phyloP scores from a whole-genome alignment of 2,329 filamentous ascomycete species.

The Verticillium dahliae region DNA sequence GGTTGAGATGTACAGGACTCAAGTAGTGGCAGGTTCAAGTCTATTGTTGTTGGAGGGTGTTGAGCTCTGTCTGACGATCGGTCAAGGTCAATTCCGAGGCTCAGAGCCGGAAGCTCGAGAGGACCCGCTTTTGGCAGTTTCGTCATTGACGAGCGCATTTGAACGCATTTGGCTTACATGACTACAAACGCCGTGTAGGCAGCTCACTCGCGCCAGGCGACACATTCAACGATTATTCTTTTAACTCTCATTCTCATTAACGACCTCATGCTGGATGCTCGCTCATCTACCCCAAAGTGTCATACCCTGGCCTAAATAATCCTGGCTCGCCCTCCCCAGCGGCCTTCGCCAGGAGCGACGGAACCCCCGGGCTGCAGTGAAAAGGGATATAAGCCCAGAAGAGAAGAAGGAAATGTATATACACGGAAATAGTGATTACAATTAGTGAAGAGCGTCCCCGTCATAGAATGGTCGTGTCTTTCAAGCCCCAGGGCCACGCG shows the following conservation, averaged over 20 bases:
- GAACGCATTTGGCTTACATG: not conserved
- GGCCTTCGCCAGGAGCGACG: not conserved
- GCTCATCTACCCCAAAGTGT: not conserved
- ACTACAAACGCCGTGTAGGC: not conserved
- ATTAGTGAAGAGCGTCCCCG: conserved; percentile 1
- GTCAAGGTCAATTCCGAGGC: not conserved
- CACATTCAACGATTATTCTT: not conserved
- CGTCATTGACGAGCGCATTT: not conserved
- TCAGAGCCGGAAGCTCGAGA: not conserved
- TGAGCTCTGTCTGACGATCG: not conserved
- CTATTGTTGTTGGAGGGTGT: not conserved
- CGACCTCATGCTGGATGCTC: not conserved
- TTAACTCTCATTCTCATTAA: not conserved
- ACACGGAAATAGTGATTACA: conserved; percentile 7
- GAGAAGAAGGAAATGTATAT: conserved; percentile 5
- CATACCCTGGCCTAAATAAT: not conserved
- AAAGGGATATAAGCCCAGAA: not conserved
- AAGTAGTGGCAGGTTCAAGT: too few relatives aligned
- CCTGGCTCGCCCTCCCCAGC: not conserved
- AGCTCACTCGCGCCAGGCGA: not conserved
- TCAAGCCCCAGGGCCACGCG: not conserved
- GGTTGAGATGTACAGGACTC: not conserved
- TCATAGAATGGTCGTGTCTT: not conserved
- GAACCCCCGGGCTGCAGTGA: not conserved
- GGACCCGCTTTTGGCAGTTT: not conserved